Evolutionary conservation across 192 early-diverging fungal genomes (phyloP).

Genomic region (Rhizophagus clarus): DNA sequence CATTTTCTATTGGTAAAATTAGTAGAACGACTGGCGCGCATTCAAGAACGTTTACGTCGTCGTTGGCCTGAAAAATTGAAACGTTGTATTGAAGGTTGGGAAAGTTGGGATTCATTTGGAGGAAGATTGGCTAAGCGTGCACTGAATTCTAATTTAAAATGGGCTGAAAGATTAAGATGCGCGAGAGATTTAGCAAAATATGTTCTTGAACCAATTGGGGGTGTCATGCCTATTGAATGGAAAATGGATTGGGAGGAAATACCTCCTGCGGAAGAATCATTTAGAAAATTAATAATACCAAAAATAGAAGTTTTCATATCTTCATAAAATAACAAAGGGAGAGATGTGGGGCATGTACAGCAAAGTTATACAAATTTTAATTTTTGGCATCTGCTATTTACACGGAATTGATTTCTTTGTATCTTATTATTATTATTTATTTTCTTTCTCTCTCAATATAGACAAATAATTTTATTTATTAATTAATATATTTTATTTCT

Average conservation of each 20-base stretch:
- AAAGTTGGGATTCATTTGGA: constrained; percentile 21
- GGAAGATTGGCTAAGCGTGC: constrained; percentile 8
- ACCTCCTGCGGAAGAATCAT: constrained; percentile 1
- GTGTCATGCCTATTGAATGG: constrained; percentile 29
- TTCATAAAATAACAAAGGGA: not conserved
- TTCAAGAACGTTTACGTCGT: constrained; percentile 17
- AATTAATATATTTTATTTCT: not conserved
- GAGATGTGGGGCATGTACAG: not conserved
- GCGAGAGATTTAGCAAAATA: constrained; percentile 25
- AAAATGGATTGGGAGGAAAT: constrained; percentile 25
- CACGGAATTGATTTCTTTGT: constrained; percentile 11
- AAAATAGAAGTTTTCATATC: constrained; percentile 20
- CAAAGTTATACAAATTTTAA: not conserved
- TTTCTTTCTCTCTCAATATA: not conserved
- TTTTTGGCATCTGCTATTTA: not conserved
- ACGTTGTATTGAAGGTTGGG: constrained; percentile 21
- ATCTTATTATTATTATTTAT: not conserved
- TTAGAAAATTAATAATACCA: constrained; percentile 16
- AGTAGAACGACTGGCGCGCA: constrained; percentile 1
- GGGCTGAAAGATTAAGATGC: constrained; percentile 15
- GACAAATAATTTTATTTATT: not conserved
- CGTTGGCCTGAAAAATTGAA: constrained; percentile 28
- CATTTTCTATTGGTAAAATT: constrained; percentile 25
- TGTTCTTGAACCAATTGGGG: constrained; percentile 27
- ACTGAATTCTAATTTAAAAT: constrained; percentile 22